Evolutionary conservation across 768 basidiomycete genomes (phyloP).

Genomic region (Dendrothele bispora): DNA sequence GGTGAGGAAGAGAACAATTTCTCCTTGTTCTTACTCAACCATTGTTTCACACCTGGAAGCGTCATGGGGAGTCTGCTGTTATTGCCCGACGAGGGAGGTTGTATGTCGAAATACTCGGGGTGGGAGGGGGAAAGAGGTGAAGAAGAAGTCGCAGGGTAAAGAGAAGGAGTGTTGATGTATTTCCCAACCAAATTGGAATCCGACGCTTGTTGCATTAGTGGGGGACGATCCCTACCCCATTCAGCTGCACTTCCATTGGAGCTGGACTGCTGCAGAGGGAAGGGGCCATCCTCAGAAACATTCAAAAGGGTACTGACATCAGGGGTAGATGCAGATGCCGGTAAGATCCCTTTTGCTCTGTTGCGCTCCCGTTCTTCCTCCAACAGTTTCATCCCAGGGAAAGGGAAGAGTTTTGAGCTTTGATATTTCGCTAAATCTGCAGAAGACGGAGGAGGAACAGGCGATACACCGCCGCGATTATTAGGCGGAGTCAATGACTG

Average conservation of each 20-base stretch:
- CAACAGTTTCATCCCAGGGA: slow-evolving; percentile 81
- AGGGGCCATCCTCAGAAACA: slow-evolving; percentile 44
- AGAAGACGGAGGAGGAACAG: slow-evolving; percentile 74
- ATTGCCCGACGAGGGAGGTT: slow-evolving; percentile 37
- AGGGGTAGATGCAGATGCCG: slow-evolving; percentile 43
- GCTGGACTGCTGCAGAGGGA: background rate
- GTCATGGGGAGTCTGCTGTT: slow-evolving; percentile 63
- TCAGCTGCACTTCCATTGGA: background rate
- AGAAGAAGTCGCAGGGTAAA: slow-evolving; percentile 40
- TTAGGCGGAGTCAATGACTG: slow-evolving; percentile 65
- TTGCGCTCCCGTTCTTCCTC: slow-evolving; percentile 62
- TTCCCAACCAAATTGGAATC: slow-evolving; percentile 64
- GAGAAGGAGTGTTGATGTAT: slow-evolving; percentile 43
- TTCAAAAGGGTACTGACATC: slow-evolving; percentile 45
- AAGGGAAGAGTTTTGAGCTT: slow-evolving; percentile 82
- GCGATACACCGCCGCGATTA: slow-evolving; percentile 62
- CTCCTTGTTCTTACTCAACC: slow-evolving; percentile 62
- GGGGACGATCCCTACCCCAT: slow-evolving; percentile 53
- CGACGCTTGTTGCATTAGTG: slow-evolving; percentile 67
- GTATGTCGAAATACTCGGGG: slow-evolving; percentile 46
- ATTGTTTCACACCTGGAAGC: slow-evolving; percentile 77
- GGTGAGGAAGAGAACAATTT: slow-evolving; percentile 51
- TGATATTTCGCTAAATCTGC: slow-evolving; percentile 74
- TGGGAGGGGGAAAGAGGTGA: slow-evolving; percentile 51
- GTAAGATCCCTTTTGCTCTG: slow-evolving; percentile 5